Evolutionary conservation across 768 basidiomycete genomes (phyloP).

Genomic region (Cytidiella melzeri): DNA sequence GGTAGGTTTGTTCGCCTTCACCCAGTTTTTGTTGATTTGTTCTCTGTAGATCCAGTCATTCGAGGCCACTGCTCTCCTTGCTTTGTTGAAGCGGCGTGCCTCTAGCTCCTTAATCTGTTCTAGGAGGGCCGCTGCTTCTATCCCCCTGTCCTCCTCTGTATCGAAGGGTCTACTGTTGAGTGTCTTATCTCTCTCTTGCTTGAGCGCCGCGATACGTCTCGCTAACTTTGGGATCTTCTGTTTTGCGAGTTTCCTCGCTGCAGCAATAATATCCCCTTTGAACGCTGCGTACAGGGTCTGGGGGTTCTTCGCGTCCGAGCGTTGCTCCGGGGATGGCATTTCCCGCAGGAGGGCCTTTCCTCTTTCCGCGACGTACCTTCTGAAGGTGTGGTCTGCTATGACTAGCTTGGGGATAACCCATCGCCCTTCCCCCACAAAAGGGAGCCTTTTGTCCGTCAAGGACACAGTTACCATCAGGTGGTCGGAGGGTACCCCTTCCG

Average conservation of each 20-base stretch:
- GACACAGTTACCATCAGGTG: background rate
- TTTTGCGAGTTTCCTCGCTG: background rate
- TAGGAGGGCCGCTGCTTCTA: background rate
- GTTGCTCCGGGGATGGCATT: background rate
- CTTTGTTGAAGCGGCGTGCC: background rate
- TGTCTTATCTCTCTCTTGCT: background rate
- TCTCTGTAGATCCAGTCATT: background rate
- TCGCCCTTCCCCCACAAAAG: background rate
- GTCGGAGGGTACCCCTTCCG: background rate
- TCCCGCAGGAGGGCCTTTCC: background rate
- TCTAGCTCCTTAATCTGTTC: background rate
- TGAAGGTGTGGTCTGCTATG: background rate
- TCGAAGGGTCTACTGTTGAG: background rate
- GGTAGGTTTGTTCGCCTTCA: background rate
- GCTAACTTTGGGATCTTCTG: background rate
- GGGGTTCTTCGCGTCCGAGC: background rate
- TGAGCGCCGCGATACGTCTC: background rate
- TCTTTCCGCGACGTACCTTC: background rate
- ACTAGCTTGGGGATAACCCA: background rate
- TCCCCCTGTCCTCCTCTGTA: background rate
- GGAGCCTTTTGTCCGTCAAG: background rate
- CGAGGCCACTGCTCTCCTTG: background rate
- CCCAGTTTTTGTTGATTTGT: background rate
- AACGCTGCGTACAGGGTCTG: background rate
- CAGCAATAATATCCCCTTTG: background rate